Conservation (phyloP, 352 stramenopile species). For the Phytophthora citrophthora region DNA sequence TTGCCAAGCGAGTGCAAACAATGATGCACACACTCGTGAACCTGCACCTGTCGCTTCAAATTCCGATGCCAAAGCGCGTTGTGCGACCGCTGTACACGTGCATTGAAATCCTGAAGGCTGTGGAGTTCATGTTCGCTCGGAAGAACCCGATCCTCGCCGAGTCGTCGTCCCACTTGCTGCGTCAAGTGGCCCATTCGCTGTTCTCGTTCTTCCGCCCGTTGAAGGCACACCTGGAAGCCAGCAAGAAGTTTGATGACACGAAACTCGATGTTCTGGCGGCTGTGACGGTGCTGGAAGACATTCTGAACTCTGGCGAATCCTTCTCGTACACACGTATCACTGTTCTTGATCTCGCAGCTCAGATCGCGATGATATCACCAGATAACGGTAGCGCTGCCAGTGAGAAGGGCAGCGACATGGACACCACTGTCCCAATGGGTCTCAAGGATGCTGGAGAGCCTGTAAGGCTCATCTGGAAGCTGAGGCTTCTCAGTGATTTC, state of each 20-base stretch:
- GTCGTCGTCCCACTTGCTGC: conserved; percentile 72
- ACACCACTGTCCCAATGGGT: conserved; percentile 41
- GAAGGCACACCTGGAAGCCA: conserved; percentile 84
- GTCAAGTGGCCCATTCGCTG: conserved; percentile 81
- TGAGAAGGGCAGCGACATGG: conserved; percentile 53
- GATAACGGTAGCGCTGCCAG: conserved; percentile 43
- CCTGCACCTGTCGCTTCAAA: conserved; percentile 86
- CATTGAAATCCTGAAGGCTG: conserved; percentile 91
- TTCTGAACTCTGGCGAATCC: conserved; percentile 79
- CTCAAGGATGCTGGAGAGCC: conserved; percentile 76
- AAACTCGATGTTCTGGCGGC: conserved; percentile 86
- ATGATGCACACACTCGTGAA: conserved; percentile 92
- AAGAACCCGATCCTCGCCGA: conserved; percentile 87
- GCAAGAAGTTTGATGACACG: conserved; percentile 88
- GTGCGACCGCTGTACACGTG: conserved; percentile 89
- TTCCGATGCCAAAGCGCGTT: conserved; percentile 86
- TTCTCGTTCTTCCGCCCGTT: conserved; percentile 84
- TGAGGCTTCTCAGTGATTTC: conserved; percentile 89
- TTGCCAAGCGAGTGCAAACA: conserved; percentile 89
- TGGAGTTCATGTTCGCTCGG: conserved; percentile 93
- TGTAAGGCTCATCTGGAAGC: conserved; percentile 85
- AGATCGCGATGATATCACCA: conserved; percentile 80
- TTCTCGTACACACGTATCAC: conserved; percentile 88
- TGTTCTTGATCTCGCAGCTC: conserved; percentile 77
- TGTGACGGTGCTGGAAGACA: conserved; percentile 87